phyloP scores from a whole-genome alignment of 805 yeast genomes.

The Candida railenensis region DNA sequence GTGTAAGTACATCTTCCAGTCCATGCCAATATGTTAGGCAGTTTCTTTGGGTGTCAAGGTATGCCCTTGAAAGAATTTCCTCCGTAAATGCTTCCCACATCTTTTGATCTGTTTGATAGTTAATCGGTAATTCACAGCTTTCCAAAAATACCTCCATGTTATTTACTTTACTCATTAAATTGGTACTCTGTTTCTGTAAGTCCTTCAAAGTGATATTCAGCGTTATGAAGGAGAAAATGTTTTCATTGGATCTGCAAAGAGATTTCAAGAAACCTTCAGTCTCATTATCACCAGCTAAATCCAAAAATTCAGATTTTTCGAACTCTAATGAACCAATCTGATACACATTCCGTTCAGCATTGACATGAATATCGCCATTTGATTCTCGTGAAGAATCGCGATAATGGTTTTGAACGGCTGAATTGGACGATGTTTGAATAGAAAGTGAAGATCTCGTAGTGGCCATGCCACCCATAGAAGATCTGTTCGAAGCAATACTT shows the following conservation, averaged over 20 bases:
- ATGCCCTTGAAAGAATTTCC: constrained; percentile 28
- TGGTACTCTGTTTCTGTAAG: constrained; percentile 39
- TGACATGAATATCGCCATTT: constrained; percentile 20
- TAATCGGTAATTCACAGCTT: constrained; percentile 31
- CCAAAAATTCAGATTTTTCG: constrained; percentile 50
- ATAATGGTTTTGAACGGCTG: background rate
- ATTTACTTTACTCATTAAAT: constrained; percentile 27
- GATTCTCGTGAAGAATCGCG: constrained; percentile 4
- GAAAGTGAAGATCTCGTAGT: constrained; percentile 1
- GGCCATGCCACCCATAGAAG: background rate
- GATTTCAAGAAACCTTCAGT: constrained; percentile 59
- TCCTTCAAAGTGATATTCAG: constrained; percentile 43
- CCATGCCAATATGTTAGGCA: constrained; percentile 26
- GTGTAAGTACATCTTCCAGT: constrained; percentile 15
- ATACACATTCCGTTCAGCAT: constrained; percentile 31
- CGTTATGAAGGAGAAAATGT: constrained; percentile 38
- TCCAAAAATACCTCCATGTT: constrained; percentile 30
- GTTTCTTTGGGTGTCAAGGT: constrained; percentile 31
- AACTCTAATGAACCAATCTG: constrained; percentile 49
- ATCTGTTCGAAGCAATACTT: constrained; percentile 5
- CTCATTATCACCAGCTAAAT: constrained; percentile 40
- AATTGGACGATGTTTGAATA: background rate
- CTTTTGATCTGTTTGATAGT: constrained; percentile 20
- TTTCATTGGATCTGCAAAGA: constrained; percentile 25
- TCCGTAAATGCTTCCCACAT: constrained; percentile 38